Base-by-base conservation (phyloP, 768 basidiomycete species). In the Mycena venus region DNA sequence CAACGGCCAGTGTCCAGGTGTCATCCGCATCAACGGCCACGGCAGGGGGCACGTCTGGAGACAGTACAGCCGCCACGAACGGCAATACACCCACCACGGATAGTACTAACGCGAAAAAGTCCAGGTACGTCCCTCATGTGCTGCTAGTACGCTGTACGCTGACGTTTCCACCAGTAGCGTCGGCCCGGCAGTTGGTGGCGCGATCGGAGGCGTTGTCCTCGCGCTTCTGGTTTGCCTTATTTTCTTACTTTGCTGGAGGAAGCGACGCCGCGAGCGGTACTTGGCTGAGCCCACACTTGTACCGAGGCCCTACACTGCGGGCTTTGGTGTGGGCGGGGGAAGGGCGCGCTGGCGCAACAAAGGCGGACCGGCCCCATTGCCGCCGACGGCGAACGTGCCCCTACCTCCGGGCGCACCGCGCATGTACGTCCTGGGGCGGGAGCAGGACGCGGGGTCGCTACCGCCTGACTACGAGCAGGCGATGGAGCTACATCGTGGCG, bases 401-500 rank as follows among this genome's bases (percentile, higher is more conserved):
- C 27, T 72, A 10, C 70, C 70, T 9, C n/a, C 62, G 4, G 73
- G 32, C 17, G 53, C 70, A 8, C 4, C 15, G 29, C 73, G 76
- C 19, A 77, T 75, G 70, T 62, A 72, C 12, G 67, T 75, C 17
- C 51, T 56, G 0, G 70, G 73, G 23, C 69, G 76, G 42, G 70
- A 77, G 49, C 76, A 72, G n/a, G 73, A 77, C 21, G 40, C 32
- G 11, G 76, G 73, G 17, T 67, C 70, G 2, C 42, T 75, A 1
- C 76, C 73, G 25, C 76, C 76, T 2, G 70, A 62, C 14, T 77
- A 77, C 40, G 27, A 42, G 49, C 76, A 77, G 58, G 76, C 76
- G 3, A 75, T 70, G n/a, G 65, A 68, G 29, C 61, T 68, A 29
- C 64, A 75, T 31, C 34, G n/a, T 8, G n/a, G n/a, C n/a, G n/a